phyloP scores from a whole-genome alignment of 164 flowering plant species.

The Platanus orientalis region DNA sequence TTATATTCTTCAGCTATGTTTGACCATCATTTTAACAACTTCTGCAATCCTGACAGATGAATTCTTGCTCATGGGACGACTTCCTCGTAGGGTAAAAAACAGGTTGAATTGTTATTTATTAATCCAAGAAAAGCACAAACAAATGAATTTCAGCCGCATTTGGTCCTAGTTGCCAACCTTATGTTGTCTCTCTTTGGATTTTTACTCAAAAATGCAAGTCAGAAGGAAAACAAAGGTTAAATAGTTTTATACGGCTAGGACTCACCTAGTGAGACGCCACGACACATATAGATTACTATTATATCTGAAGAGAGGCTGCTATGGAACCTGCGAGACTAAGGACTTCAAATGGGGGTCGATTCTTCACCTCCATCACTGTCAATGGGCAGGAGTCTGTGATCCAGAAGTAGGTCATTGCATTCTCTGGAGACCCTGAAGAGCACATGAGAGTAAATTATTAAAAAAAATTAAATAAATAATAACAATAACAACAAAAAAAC shows the following conservation, averaged over 20 bases:
- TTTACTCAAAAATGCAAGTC: not conserved
- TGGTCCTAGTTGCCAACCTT: not conserved
- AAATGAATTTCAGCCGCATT: not conserved
- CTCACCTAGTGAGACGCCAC: too few relatives aligned
- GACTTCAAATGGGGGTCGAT: constrained; percentile 76
- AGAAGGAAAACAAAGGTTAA: not conserved
- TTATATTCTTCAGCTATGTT: too few relatives aligned
- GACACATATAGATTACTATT: not conserved
- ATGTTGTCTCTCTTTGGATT: not conserved
- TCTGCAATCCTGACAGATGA: too few relatives aligned
- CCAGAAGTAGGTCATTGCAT: constrained; percentile 86
- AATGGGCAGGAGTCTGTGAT: constrained; percentile 91
- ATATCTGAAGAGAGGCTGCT: constrained; percentile 74
- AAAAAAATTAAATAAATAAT: not conserved
- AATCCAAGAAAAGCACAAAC: too few relatives aligned
- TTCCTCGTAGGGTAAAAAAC: too few relatives aligned
- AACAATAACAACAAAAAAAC: too few relatives aligned
- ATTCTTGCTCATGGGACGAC: too few relatives aligned
- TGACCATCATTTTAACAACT: too few relatives aligned
- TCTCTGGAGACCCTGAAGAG: constrained; percentile 57
- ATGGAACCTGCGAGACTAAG: constrained; percentile 87
- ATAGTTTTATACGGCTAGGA: not conserved
- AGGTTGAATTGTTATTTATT: too few relatives aligned
- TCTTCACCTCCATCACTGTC: constrained; percentile 70
- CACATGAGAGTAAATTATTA: not conserved